These are phyloP conservation scores for Trichoderma harzianum DNA, from an alignment of 2,329 filamentous ascomycete species.

Conservation along the genomic window DNA sequence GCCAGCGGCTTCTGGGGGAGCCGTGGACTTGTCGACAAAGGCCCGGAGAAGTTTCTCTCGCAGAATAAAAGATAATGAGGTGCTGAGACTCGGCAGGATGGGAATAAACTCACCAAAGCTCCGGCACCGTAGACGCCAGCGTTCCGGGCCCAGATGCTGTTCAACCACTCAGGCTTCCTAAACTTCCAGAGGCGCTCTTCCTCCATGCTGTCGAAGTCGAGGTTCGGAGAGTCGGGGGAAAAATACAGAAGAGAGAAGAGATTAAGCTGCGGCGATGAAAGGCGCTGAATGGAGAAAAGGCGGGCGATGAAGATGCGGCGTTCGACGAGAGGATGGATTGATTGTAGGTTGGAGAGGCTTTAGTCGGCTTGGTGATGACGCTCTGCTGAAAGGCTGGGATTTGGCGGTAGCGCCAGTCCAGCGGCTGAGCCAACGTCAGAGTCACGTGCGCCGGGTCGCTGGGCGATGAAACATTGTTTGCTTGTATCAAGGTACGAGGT, in stretches of 20 bases:
- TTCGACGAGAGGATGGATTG: background rate
- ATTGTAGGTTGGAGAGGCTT: background rate
- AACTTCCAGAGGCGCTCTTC: slow-evolving; percentile 68
- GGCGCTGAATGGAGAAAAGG: background rate
- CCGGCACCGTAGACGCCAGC: slow-evolving; percentile 61
- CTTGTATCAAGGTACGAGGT: background rate
- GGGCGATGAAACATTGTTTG: background rate
- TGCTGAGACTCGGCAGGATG: background rate
- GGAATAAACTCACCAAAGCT: slow-evolving; percentile 51
- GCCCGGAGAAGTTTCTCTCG: no score
- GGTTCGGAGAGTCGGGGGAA: background rate
- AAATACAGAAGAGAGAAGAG: background rate
- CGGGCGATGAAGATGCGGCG: background rate
- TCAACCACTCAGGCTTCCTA: slow-evolving; percentile 62
- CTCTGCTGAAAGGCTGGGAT: slow-evolving; percentile 6
- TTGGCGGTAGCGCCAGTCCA: slow-evolving; percentile 11
- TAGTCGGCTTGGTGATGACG: slow-evolving; percentile 2
- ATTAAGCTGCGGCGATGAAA: background rate
- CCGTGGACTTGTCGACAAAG: background rate
- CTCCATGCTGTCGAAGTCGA: slow-evolving; percentile 44
- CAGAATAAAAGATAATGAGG: background rate
- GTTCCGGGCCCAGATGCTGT: slow-evolving; percentile 61
- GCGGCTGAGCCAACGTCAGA: slow-evolving; percentile 12
- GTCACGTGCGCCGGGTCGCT: slow-evolving; percentile 14
- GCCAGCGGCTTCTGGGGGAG: background rate